Evolutionary conservation across 1,139 yeast species (phyloP).

Genomic region (Scheffersomyces segobiensis): DNA sequence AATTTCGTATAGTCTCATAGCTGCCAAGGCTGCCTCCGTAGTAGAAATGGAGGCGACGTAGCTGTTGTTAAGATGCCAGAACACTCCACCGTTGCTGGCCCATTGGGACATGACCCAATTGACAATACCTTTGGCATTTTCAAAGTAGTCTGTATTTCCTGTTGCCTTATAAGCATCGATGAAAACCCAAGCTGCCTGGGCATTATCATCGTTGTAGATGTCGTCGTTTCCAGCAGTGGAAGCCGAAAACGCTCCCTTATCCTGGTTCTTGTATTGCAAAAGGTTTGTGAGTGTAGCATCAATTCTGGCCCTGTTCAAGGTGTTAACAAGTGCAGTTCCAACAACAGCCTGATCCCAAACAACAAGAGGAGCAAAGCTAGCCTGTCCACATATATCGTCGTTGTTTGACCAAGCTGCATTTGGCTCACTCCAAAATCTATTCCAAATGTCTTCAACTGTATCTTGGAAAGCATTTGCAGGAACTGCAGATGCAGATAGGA

Average conservation of each 20-base stretch:
- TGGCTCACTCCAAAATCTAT: constrained; percentile 17
- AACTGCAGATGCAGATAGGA: constrained; percentile 1
- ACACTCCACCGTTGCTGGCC: constrained; percentile 28
- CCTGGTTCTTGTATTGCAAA: constrained; percentile 8
- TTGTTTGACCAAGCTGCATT: constrained; percentile 19
- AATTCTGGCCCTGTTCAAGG: constrained; percentile 4
- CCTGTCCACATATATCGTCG: constrained; percentile 11
- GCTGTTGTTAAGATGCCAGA: constrained; percentile 26
- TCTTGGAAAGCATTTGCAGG: constrained; percentile 8
- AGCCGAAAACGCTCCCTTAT: constrained; percentile 31
- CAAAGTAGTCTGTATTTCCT: constrained; percentile 13
- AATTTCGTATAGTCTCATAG: constrained; percentile 24
- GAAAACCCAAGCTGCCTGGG: constrained; percentile 36
- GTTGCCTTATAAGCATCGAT: constrained; percentile 24
- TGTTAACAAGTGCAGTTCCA: constrained; percentile 8
- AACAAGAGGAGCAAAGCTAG: constrained; percentile 2
- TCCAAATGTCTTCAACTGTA: constrained; percentile 15
- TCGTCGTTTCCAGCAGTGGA: constrained; percentile 29
- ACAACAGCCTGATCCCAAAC: constrained; percentile 15
- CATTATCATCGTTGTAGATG: constrained; percentile 37
- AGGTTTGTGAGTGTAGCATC: constrained; percentile 4
- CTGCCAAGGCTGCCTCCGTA: constrained; percentile 36
- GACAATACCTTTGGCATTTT: constrained; percentile 17
- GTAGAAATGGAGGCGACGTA: constrained; percentile 39
- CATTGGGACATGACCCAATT: constrained; percentile 18